Base-by-base conservation (phyloP, 306 rosid species). In the Astragalus glycyphyllos region DNA sequence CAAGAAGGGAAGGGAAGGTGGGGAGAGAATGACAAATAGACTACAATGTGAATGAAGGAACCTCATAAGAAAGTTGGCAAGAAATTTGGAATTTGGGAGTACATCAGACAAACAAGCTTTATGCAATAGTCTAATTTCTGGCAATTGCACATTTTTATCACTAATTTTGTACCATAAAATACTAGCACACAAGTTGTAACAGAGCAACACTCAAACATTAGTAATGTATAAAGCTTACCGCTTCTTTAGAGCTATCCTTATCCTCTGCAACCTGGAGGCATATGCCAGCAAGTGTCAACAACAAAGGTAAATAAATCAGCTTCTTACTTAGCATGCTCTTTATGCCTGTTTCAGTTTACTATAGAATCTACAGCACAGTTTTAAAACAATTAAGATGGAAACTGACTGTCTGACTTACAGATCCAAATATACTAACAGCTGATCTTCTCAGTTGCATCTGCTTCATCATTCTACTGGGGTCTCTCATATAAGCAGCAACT, bases 401-500 rank as follows among this genome's bases (percentile, higher is more conserved):
- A 71, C 38, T 16, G 73, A 40, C 11, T 40, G 45, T 40, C 44
- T 40, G 45, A 71, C 91, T 88, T 88, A 92, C 98, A 59, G 58
- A 63, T 69, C 96, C 96, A 80, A 94, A 87, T 69, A 89, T 60
- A 34, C 75, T 74, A 45, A 86, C 76, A 49, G 78, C 63, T 4
- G 96, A 86, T 81, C 79, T 83, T 79, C 86, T 83, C 59, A 87
- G 80, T 69, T 69, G 96, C 97, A 94, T 94, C 77, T 83, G 97
- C 78, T 78, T 89, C 76, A 90, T 68, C 94, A 90, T 86, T 84
- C 96, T 88, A 80, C 90, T 89, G 42, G 97, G 97, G 76, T 94
- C 97, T 76, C 97, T 90, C 97, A 90, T 94, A 73, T 87, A 90
- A 29, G 81, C 55, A 59, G 98, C 81, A 50, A 94, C 90, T 87